Percentiles rank a stretch among this genome's conserved stretches.
These are phyloP conservation scores for Halenospora varia DNA, from an alignment of 495 filamentous ascomycete species.

Conservation along the genomic window DNA sequence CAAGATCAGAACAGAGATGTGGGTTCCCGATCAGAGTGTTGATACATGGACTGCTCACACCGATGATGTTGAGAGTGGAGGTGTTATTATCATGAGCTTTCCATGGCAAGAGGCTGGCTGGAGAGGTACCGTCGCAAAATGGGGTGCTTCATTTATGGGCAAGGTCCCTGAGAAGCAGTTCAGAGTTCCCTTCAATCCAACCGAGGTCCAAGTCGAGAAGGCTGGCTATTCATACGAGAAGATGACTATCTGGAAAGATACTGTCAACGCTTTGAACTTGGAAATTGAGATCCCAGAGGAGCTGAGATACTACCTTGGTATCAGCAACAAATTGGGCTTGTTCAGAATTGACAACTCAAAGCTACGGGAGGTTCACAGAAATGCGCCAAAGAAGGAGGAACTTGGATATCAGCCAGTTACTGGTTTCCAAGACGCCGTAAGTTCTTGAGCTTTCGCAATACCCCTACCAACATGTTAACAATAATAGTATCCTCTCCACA, in stretches of 20 bases:
- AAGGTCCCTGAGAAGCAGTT: conserved; percentile 51
- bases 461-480: no score
- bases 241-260: conserved; percentile 80
- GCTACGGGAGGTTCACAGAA: conserved; percentile 66
- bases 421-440: conserved; percentile 78
- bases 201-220: conserved; percentile 43
- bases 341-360: conserved; percentile 65
- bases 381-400: conserved; percentile 63
- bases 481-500: conserved; percentile 78
- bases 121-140: conserved; percentile 33
- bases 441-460: conserved; percentile 23
- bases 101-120: conserved; percentile 47
- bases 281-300: conserved; percentile 43
- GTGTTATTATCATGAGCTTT: conserved; percentile 58
- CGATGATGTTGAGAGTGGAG: conserved; percentile 47
- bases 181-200: conserved; percentile 61
- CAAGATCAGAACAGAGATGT: conserved; percentile 71
- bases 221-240: conserved; percentile 55
- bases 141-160: conserved; percentile 40
- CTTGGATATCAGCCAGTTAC: conserved; percentile 73
- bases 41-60: conserved; percentile 35
- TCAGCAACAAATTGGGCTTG: conserved; percentile 60
- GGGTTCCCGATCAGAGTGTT: conserved; percentile 65
- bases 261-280: conserved; percentile 57
- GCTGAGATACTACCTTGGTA: conserved; percentile 56